phyloP scores from a whole-genome alignment of 2,329 filamentous ascomycete genomes.

The Penicillium sclerotiorum region DNA sequence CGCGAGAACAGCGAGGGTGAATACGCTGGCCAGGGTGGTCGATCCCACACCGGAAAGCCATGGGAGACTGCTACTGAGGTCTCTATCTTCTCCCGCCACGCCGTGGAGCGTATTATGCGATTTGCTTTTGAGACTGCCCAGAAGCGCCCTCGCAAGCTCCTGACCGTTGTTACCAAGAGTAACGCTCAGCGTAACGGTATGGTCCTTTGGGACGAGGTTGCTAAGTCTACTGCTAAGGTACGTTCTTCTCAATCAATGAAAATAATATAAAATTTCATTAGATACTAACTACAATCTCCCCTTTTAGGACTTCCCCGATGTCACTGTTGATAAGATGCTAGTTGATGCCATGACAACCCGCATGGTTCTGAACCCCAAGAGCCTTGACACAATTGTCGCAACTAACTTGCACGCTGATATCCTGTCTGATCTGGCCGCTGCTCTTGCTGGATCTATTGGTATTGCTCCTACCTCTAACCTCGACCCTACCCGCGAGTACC shows the following conservation, averaged over 20 bases:
- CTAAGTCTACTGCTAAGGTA: conserved; percentile 54
- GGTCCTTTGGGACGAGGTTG: conserved; percentile 70
- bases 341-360: conserved; percentile 68
- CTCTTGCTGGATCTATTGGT: conserved; percentile 70
- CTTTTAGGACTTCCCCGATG: conserved; percentile 64
- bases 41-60: conserved; percentile 59
- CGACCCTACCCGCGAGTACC: conserved; percentile 64
- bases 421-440: conserved; percentile 70
- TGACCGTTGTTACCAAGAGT: conserved; percentile 67
- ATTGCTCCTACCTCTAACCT: conserved; percentile 72
- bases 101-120: conserved; percentile 61
- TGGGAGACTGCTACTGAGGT: conserved; percentile 67
- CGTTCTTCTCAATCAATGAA: no score
- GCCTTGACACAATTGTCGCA: conserved; percentile 65
- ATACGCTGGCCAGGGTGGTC: conserved; percentile 66
- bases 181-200: conserved; percentile 68
- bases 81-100: conserved; percentile 64
- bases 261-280: no score
- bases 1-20: conserved; percentile 70
- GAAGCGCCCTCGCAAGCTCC: conserved; percentile 57
- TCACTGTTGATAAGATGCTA: conserved; percentile 66
- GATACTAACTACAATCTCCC: no score
- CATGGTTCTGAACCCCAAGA: conserved; percentile 64
- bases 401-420: conserved; percentile 68
- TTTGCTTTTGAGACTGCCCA: conserved; percentile 66